Base-by-base conservation (phyloP, 23 red algal genomes). In the Agarophyton chilense region DNA sequence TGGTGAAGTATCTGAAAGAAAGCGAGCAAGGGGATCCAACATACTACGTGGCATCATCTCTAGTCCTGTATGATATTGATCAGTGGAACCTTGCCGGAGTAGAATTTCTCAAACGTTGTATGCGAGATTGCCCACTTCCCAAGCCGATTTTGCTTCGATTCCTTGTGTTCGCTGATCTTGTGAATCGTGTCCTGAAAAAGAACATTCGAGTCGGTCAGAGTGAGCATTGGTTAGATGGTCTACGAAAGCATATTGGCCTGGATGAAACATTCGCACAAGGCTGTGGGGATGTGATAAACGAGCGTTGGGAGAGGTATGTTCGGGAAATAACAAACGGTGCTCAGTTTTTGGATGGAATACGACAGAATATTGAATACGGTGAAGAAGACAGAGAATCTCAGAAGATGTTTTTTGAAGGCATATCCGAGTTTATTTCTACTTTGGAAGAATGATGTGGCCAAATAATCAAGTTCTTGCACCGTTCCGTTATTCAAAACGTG, bases 101-200 rank as follows among this genome's bases (percentile, higher is more conserved):
- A 17, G 33, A 51, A 14, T 92, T 92, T 78, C 60, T 89, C 4
- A 39, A 44, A 45, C 70, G 85, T 4, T 66, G 68, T 64, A 31
- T 89, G 6, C 28, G 85, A 77, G 85, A 78, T 4, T 46, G 85
- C 21, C 12, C 55, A 25, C 47, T 89, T 34, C 53, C 47, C 16
- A 78, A 31, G 29, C 51, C 51, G 16, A 19, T 78, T 43, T 58
- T 89, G 52, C 33, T 78, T 12, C 29, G 85, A 78, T 63, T 89
- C 31, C 45, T 89, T 39, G 85, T 71, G 11, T 89, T 89, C 67
- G 54, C 73, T 33, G 85, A 89, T 55, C 71, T 79, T 45, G 71
- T 89, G 66, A 89, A 89, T 25, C 85, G 73, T 10, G 85, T 49
- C 10, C 14, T 89, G 73, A 89, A 89, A n/a, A 77, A 56, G 16